phyloP scores from a whole-genome alignment of 257 asterid genomes.

The Datura wrightii region DNA sequence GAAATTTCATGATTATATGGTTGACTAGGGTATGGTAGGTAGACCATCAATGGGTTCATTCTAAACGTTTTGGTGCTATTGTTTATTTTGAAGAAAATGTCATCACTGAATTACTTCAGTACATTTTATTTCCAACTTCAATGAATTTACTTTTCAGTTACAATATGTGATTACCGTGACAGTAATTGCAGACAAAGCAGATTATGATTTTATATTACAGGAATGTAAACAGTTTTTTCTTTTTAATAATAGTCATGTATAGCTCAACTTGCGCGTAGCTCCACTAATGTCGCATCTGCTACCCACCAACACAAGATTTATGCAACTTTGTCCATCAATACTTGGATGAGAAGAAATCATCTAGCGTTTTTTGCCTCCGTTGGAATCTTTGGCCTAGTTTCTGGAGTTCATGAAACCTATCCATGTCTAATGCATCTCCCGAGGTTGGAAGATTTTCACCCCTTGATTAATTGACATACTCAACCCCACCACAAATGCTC shows the following conservation, averaged over 20 bases:
- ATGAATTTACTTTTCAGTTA: background rate
- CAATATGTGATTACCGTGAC: background rate
- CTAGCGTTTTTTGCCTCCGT: background rate
- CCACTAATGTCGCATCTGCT: background rate
- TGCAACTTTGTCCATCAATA: background rate
- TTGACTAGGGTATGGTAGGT: background rate
- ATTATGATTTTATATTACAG: background rate
- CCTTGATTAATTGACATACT: constrained; percentile 49
- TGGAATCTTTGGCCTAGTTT: constrained; percentile 53
- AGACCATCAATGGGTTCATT: background rate
- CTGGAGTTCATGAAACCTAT: constrained; percentile 46
- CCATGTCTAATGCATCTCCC: constrained; percentile 44
- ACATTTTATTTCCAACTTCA: background rate
- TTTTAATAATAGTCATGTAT: too few relatives aligned
- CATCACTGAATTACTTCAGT: background rate
- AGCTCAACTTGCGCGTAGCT: too few relatives aligned
- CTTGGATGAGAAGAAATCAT: background rate
- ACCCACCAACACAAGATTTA: constrained; percentile 19
- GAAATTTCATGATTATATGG: background rate
- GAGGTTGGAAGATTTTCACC: constrained; percentile 37
- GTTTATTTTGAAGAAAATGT: background rate
- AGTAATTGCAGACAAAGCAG: background rate
- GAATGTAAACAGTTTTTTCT: background rate
- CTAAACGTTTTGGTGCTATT: background rate
- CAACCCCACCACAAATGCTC: constrained; percentile 60